These are phyloP conservation scores for Stagonosporopsis tanaceti DNA, from an alignment of 2,329 filamentous ascomycete genomes.

Conservation along the genomic window DNA sequence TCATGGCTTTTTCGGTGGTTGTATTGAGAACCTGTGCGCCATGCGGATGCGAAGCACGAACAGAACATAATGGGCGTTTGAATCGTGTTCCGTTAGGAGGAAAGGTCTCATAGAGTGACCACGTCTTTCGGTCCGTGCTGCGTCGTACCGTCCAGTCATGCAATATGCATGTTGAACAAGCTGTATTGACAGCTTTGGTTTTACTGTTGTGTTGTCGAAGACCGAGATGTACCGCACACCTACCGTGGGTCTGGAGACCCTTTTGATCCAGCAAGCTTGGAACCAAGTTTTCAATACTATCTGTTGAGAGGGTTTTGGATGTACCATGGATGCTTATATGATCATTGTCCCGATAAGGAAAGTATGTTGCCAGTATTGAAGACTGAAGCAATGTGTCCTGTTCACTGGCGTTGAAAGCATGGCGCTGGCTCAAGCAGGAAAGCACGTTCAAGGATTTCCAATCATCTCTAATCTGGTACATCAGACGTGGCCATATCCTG, in stretches of 20 bases:
- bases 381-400: neutral
- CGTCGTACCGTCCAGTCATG: too few species aligned
- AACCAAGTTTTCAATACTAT: neutral
- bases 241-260: too few species aligned
- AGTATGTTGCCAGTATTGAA: neutral
- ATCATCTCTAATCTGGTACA: neutral
- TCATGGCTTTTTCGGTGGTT: too few species aligned
- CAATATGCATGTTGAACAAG: too few species aligned
- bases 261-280: neutral
- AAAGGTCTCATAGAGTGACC: too few species aligned
- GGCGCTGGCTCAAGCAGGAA: too few species aligned
- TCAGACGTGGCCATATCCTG: neutral
- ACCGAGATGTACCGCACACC: neutral
- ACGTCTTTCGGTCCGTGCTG: too few species aligned
- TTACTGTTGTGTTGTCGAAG: neutral
- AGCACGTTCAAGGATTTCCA: neutral
- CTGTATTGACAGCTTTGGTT: too few species aligned
- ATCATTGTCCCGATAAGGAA: neutral
- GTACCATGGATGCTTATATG: neutral
- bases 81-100: too few species aligned
- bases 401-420: neutral
- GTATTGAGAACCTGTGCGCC: too few species aligned
- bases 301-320: neutral
- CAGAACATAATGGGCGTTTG: too few species aligned
- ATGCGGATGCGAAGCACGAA: too few species aligned